Base-by-base conservation (phyloP, 2,329 filamentous ascomycete genomes). In the Lachnellula suecica region DNA sequence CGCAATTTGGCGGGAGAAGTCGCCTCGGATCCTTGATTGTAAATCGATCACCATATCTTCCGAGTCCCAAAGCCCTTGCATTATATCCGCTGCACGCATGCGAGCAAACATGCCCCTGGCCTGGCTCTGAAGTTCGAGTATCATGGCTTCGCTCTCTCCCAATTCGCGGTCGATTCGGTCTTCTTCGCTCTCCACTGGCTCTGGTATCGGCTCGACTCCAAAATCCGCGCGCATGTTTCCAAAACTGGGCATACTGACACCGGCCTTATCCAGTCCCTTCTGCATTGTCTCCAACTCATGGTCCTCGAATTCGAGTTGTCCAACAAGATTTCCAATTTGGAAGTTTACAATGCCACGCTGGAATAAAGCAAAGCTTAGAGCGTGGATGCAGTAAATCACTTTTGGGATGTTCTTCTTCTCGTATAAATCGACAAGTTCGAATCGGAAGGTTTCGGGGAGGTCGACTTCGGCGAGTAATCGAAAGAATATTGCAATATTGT, bases 381-480 rank as follows among this genome's bases (percentile, higher is more conserved):
- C 94, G 66, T 99, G 94, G 47, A 99, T 94, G 68, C 94, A 99
- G 74, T 99, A 96, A 57, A 99, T 99, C 68, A 97, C 95, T 71
- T 97, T 99, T 4, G 94, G 94, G 1, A 97, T 95, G 65, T 99
- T 99, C 74, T 99, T 99, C 78, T 97, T 99, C 72, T 99, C 95
- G 74, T 99, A 99, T 11, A 99, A 75, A 71, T 99, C 94, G 59
- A 97, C 96, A 42, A 97, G 79, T 70, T 99, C 94, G 70, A 99
- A 99, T 52, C 93, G 85, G 70, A 99, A 99, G 17, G 99, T 81
- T 63, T 99, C 95, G 1, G 94, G 94, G 3, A 99, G 76, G 65
- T 96, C 89, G 8, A 97, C 85, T 55, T 97, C 90, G 58, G 93
- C 89, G 1, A 99, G 79, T 60, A 96, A 96, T 52, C 89, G 85